Evolutionary conservation across 108 stramenopile genomes (phyloP).

Genomic region (Fistulifera pelliculosa): DNA sequence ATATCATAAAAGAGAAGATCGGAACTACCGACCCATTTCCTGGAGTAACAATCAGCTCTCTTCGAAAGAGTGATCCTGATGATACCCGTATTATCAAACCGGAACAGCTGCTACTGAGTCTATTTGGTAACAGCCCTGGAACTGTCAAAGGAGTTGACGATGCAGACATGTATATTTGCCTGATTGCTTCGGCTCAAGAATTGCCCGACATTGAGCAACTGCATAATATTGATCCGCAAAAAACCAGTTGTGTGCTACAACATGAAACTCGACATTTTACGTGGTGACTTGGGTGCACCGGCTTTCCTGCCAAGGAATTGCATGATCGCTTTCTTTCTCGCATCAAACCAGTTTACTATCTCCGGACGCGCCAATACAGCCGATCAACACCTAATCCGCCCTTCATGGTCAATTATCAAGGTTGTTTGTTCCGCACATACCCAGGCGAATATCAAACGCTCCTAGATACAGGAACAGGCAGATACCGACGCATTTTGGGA

Average conservation of each 20-base stretch:
- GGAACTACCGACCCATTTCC: conserved; percentile 43
- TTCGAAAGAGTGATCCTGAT: conserved; percentile 45
- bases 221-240: conserved; percentile 28
- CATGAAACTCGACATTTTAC: conserved; percentile 82
- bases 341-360: conserved; percentile 85
- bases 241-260: conserved; percentile 87
- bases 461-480: conserved; percentile 83
- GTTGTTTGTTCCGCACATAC: conserved; percentile 88
- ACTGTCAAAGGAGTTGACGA: conserved; percentile 51
- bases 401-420: conserved; percentile 91
- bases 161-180: conserved; percentile 69
- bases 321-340: conserved; percentile 83
- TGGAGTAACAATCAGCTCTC: conserved; percentile 43
- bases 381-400: conserved; percentile 74
- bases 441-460: conserved; percentile 88
- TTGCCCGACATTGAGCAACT: conserved; percentile 90
- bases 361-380: conserved; percentile 89
- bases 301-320: conserved; percentile 84
- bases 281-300: conserved; percentile 90
- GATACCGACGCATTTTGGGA: conserved; percentile 63
- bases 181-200: conserved; percentile 87
- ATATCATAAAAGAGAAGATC: conserved; percentile 54
- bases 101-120: conserved; percentile 72
- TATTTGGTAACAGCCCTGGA: conserved; percentile 65
- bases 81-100: conserved; percentile 75